Percentiles rank a stretch among this genome's conserved stretches.
phyloP scores from a whole-genome alignment of 148 eudicot species.

The Talinum fruticosum region DNA sequence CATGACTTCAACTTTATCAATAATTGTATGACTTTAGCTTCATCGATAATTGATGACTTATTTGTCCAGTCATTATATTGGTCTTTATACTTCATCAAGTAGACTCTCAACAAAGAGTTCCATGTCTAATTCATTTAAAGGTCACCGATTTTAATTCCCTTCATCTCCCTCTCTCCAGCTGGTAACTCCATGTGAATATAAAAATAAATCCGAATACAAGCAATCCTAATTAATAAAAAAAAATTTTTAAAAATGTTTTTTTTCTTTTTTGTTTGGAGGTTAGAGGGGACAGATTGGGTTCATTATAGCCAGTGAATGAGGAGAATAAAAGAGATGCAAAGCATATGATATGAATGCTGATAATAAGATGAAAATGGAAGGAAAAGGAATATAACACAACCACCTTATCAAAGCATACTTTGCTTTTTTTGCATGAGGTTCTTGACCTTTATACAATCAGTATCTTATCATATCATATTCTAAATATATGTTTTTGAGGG shows the following conservation, averaged over 20 bases:
- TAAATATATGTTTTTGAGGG: background rate
- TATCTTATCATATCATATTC: conserved; percentile 5
- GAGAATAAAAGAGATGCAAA: background rate
- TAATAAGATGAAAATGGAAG: background rate
- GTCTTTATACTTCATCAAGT: background rate
- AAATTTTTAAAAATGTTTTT: too few species aligned
- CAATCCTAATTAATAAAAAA: too few species aligned
- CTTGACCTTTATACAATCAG: background rate
- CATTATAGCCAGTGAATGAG: background rate
- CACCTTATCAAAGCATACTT: conserved; percentile 15
- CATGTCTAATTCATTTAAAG: background rate
- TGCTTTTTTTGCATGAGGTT: background rate
- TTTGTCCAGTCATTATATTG: background rate
- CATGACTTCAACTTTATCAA: background rate
- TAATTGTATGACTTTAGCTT: background rate
- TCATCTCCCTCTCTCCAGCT: background rate
- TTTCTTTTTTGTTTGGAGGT: background rate
- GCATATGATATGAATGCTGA: conserved; percentile 9
- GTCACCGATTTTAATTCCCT: background rate
- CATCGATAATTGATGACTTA: background rate
- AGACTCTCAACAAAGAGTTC: background rate
- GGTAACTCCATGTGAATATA: too few species aligned
- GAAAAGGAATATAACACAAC: conserved; percentile 17
- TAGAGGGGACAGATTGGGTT: background rate
- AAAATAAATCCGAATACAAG: too few species aligned